Percentiles rank a stretch among this genome's conserved stretches.
Evolutionary conservation across 805 yeast species (phyloP).

Genomic region (Hyphopichia homilentoma): DNA sequence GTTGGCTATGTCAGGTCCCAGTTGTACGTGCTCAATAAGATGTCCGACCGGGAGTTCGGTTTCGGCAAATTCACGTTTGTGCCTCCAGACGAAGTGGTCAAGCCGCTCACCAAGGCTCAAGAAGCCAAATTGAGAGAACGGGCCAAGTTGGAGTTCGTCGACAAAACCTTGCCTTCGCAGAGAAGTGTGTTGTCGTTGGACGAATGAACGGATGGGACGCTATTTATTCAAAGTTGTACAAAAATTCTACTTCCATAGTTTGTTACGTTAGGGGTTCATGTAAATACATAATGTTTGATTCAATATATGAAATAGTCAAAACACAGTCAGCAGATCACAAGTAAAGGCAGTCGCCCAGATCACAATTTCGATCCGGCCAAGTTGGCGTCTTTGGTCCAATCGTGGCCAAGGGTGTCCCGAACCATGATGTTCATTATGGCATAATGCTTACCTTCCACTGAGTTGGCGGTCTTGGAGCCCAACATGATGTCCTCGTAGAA

Average conservation of each 20-base stretch:
- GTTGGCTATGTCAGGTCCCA: constrained; percentile 91
- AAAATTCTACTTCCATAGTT: no score
- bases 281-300: background rate
- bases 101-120: constrained; percentile 64
- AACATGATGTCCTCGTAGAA: constrained; percentile 47
- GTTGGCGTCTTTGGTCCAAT: constrained; percentile 25
- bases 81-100: constrained; percentile 75
- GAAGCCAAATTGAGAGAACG: constrained; percentile 48
- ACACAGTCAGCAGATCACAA: background rate
- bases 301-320: no score
- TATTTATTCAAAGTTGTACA: background rate
- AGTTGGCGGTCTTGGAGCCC: constrained; percentile 24
- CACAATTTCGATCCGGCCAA: constrained; percentile 6
- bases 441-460: constrained; percentile 35
- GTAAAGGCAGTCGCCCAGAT: background rate
- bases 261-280: background rate
- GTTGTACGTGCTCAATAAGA: constrained; percentile 77
- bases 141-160: constrained; percentile 52
- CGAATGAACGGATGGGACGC: constrained; percentile 32
- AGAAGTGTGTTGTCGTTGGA: constrained; percentile 42
- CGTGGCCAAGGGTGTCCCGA: constrained; percentile 31
- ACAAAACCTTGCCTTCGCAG: constrained; percentile 57
- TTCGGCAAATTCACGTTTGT: constrained; percentile 84
- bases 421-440: constrained; percentile 45
- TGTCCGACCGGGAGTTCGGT: constrained; percentile 90